Conservation (phyloP, 495 filamentous ascomycete genomes). For the Lasiosphaeria ovina region DNA sequence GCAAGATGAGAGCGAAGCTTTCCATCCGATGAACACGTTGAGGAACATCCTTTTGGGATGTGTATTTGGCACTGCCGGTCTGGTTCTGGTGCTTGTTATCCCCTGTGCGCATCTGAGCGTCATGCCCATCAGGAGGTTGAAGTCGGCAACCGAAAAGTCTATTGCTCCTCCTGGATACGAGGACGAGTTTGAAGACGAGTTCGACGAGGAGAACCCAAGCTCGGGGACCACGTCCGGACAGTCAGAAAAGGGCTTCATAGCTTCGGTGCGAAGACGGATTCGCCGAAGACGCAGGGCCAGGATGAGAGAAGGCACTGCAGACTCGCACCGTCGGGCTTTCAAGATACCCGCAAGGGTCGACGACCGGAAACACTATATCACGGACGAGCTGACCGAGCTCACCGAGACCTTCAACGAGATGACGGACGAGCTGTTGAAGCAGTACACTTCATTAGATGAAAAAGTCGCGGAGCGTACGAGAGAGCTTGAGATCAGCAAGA, state of each 20-base stretch:
- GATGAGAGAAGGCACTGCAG: conserved; percentile 39
- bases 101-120: conserved; percentile 79
- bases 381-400: conserved; percentile 85
- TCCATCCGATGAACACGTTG: conserved; percentile 67
- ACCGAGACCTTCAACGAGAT: conserved; percentile 90
- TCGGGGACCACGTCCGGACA: conserved; percentile 37
- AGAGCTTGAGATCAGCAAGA: conserved; percentile 83
- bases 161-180: conserved; percentile 62
- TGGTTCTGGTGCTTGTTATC: conserved; percentile 63
- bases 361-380: conserved; percentile 68
- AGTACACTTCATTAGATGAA: conserved; percentile 80
- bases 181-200: conserved; percentile 32
- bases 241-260: conserved; percentile 38
- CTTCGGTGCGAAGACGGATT: conserved; percentile 36
- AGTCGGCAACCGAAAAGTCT: conserved; percentile 74
- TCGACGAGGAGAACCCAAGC: conserved; percentile 45
- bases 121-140: conserved; percentile 72
- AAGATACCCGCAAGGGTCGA: conserved; percentile 81
- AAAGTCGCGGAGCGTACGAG: conserved; percentile 78
- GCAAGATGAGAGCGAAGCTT: conserved; percentile 69
- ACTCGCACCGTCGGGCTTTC: conserved; percentile 56
- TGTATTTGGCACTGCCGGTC: conserved; percentile 76
- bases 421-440: conserved; percentile 83
- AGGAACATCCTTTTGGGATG: conserved; percentile 76
- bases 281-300: conserved; percentile 24